Evolutionary conservation across 208 protist genomes (phyloP).

Genomic region (Naegleria lovaniensis): DNA sequence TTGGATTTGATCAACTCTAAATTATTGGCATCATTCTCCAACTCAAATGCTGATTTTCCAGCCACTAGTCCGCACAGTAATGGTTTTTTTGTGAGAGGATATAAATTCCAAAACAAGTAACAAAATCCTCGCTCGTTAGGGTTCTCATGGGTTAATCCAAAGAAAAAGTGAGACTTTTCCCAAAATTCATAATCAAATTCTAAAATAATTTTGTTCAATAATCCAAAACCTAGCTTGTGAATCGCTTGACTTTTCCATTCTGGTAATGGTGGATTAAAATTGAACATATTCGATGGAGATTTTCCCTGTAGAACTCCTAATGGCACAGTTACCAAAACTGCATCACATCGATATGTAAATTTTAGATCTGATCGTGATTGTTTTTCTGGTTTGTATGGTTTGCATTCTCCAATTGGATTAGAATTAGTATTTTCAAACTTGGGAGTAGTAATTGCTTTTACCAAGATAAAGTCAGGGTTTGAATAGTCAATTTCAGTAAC

Average conservation of each 20-base stretch:
- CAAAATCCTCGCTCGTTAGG: neutral
- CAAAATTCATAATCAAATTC: slow-evolving; percentile 10
- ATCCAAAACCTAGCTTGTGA: slow-evolving; percentile 13
- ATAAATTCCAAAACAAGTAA: slow-evolving; percentile 27
- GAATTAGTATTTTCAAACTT: neutral
- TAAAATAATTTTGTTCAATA: slow-evolving; percentile 15
- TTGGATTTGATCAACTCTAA: neutral
- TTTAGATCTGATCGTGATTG: neutral
- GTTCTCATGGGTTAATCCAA: neutral
- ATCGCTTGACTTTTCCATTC: slow-evolving; percentile 12
- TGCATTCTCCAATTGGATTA: neutral
- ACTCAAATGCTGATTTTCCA: neutral
- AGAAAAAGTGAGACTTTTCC: neutral
- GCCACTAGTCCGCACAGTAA: neutral
- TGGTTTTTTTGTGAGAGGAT: neutral
- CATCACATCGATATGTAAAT: neutral
- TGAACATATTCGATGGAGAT: neutral
- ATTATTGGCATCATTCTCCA: neutral
- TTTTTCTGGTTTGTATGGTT: neutral
- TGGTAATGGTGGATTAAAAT: neutral
- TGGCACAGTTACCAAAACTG: neutral
- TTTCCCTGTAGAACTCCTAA: neutral
- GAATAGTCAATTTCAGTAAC: neutral
- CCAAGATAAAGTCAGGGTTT: neutral
- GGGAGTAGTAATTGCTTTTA: neutral